Percentiles rank a stretch among this genome's conserved stretches.
Evolutionary conservation across 1,284 basidiomycete species (phyloP).

Genomic region (Fomitopsis schrenkii): DNA sequence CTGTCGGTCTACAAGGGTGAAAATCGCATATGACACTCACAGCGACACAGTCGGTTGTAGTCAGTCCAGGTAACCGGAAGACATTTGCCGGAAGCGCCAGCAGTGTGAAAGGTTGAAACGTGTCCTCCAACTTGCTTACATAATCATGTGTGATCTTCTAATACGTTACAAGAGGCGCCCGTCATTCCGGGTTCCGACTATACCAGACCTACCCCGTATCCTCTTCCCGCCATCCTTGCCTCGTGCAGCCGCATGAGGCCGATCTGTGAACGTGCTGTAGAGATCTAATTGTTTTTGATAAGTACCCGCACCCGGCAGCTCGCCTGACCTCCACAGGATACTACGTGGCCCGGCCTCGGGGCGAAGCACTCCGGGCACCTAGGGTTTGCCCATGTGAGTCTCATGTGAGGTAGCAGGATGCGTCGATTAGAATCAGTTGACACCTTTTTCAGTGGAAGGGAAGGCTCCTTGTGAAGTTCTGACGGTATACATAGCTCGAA

Average conservation of each 20-base stretch:
- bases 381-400: constrained; percentile 1
- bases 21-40: background rate
- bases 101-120: background rate
- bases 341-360: background rate
- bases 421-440: background rate
- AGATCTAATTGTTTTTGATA: background rate
- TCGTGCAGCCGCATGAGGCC: background rate
- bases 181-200: background rate
- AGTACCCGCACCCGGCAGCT: background rate
- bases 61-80: background rate
- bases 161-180: too few relatives aligned
- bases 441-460: background rate
- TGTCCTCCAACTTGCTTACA: background rate
- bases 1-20: background rate
- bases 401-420: constrained; percentile 1
- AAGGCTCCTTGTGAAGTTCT: background rate
- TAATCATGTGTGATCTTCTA: background rate
- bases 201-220: background rate
- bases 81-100: too few relatives aligned
- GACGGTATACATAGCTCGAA: background rate
- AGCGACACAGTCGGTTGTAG: background rate
- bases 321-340: background rate
- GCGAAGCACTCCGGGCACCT: too few relatives aligned
- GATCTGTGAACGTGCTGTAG: background rate
- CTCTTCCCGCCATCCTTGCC: background rate